Percentiles rank a stretch among this genome's conserved stretches.
Evolutionary conservation across 345 rosid genomes (phyloP).

Genomic region (Euphorbia pulcherrima): DNA sequence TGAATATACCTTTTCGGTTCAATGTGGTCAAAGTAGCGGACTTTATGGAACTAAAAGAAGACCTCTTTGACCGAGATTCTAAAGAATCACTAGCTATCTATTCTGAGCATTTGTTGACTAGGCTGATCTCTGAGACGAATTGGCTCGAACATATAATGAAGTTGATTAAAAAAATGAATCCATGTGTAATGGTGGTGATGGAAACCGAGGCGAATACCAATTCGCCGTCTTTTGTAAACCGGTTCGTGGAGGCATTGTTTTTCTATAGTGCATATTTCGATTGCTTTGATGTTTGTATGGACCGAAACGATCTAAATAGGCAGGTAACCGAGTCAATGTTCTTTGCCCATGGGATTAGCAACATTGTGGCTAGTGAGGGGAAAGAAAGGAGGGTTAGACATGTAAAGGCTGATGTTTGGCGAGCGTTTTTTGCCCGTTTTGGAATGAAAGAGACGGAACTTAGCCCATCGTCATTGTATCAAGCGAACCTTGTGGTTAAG

Average conservation of each 20-base stretch:
- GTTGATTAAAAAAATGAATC: constrained; percentile 31
- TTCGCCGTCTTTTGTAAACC: constrained; percentile 44
- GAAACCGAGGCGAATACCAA: constrained; percentile 49
- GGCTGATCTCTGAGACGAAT: constrained; percentile 26
- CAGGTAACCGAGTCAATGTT: neutral
- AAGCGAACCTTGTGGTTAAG: constrained; percentile 20
- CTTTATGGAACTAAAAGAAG: constrained; percentile 43
- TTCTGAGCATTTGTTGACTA: constrained; percentile 18
- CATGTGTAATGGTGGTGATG: constrained; percentile 42
- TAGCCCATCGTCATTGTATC: constrained; percentile 26
- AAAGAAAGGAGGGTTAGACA: constrained; percentile 28
- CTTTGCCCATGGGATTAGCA: constrained; percentile 20
- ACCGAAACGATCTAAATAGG: constrained; percentile 20
- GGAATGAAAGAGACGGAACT: constrained; percentile 31
- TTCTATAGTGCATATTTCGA: constrained; percentile 31
- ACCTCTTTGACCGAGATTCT: constrained; percentile 33
- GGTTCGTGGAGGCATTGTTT: constrained; percentile 49
- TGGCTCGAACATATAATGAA: constrained; percentile 41
- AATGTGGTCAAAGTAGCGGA: constrained; percentile 40
- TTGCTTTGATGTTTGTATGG: constrained; percentile 28
- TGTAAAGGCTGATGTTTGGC: constrained; percentile 31
- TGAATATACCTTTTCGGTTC: constrained; percentile 42
- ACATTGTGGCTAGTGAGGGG: constrained; percentile 27
- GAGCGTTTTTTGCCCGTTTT: constrained; percentile 24
- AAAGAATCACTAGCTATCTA: constrained; percentile 42